Evolutionary conservation across 2,329 filamentous ascomycete genomes (phyloP).

Genomic region (Tolypocladium inflatum): DNA sequence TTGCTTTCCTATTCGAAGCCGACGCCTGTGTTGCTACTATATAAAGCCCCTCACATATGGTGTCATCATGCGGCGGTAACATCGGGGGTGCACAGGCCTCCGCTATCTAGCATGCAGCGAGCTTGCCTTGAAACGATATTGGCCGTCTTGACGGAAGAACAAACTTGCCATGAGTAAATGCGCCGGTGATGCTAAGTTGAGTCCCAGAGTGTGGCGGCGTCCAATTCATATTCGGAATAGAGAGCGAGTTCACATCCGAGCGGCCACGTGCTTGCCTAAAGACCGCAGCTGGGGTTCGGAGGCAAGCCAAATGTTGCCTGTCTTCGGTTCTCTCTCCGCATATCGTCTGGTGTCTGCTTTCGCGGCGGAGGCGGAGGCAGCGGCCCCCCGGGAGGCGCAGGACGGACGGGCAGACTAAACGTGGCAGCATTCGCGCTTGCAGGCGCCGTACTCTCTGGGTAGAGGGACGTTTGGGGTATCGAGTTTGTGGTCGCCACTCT

Average conservation of each 20-base stretch:
- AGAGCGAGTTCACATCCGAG: neutral
- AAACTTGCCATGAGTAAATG: constrained; percentile 12
- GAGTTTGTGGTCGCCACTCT: constrained; percentile 43
- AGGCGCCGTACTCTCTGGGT: constrained; percentile 26
- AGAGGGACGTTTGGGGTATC: constrained; percentile 35
- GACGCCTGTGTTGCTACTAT: constrained; percentile 11
- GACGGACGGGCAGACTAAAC: constrained; percentile 56
- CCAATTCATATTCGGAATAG: neutral
- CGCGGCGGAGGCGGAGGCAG: constrained; percentile 52
- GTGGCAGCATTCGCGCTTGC: constrained; percentile 37
- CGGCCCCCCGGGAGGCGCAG: constrained; percentile 48
- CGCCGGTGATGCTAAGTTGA: constrained; percentile 23
- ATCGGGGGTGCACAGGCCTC: neutral
- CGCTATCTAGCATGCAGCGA: constrained; percentile 7
- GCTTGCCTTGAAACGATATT: neutral
- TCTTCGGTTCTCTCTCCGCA: constrained; percentile 40
- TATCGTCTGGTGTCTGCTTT: constrained; percentile 46
- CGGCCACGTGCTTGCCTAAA: constrained; percentile 10
- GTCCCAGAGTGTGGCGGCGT: constrained; percentile 9
- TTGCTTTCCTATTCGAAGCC: constrained; percentile 10
- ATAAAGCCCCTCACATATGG: constrained; percentile 8
- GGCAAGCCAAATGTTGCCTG: constrained; percentile 44
- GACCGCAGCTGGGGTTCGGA: constrained; percentile 29
- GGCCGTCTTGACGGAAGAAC: neutral
- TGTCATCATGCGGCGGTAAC: neutral